Base-by-base conservation (phyloP, 2,329 filamentous ascomycete species). In the Chrysoporthe austroafricana region DNA sequence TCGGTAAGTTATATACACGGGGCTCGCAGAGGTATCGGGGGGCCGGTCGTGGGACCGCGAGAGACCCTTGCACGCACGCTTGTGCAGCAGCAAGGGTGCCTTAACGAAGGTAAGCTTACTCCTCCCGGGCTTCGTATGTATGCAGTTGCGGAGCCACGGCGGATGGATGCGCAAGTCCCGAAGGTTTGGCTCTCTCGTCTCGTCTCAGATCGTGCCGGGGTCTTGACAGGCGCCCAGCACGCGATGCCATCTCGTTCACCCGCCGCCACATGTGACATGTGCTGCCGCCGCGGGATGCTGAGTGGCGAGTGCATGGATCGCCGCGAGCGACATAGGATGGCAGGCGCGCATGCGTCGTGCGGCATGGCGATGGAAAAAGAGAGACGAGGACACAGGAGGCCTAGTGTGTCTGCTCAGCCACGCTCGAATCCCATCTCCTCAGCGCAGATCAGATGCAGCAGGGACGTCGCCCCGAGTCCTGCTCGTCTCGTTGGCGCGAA, bases 31-130 rank as follows among this genome's bases (percentile, higher is more conserved):
- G 13, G 44, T 46, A 46, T 46, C 8, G 8, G 16, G 34, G 54
- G 34, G 34, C 50, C 13, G 32, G 54, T 57, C 32, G 34, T 34
- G 14, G 18, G 14, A 57, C 16, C 32, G 34, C 16, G 34, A 39
- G 34, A 39, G 46, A 63, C 52, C 50, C 56, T 32, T 63, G 64
- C 36, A 42, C 34, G 32, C 26, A 46, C 7, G 58, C 9, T 26
- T 46, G 54, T 11, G 18, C 58, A 62, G 50, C 39, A 62, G 58
- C 21, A 54, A 54, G 44, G 32, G 2, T 39, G 34, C 54, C 26
- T 57, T 57, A 39, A 57, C 13, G 18, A 36, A 66, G 64, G 48
- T 66, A 66, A 66, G 64, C 64, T 66, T 66, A 66, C 32, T 21
- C 16, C 34, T 26, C 34, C 6, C 32, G 7, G 54, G 32, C 36